phyloP scores from a whole-genome alignment of 2,329 filamentous ascomycete genomes.

The Sporothrix sp. region DNA sequence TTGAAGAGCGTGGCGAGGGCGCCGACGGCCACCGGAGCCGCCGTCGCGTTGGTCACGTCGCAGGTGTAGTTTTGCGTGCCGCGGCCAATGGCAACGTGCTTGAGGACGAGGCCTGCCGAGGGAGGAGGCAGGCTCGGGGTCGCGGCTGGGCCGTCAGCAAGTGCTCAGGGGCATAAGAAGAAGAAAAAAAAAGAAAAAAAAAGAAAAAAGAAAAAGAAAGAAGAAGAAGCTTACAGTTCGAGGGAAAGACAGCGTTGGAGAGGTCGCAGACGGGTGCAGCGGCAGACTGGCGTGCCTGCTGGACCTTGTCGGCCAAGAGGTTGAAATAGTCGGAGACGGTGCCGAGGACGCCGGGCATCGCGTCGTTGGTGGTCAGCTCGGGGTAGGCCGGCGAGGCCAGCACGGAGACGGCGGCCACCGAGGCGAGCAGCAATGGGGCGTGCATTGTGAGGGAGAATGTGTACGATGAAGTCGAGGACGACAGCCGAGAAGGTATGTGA shows the following conservation, averaged over 20 bases:
- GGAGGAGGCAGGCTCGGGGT: conserved; percentile 36
- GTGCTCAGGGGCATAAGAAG: too few relatives aligned
- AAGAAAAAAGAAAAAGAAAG: too few relatives aligned
- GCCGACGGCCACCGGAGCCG: conserved; percentile 55
- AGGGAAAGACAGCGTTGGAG: conserved; percentile 38
- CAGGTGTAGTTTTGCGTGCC: conserved; percentile 96
- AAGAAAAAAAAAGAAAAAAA: conserved; percentile 34
- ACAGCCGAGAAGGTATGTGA: background rate
- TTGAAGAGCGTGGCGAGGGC: conserved; percentile 83
- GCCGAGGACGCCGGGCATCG: conserved; percentile 32
- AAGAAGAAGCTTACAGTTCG: conserved; percentile 42
- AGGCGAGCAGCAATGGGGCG: conserved; percentile 34
- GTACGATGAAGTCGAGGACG: background rate
- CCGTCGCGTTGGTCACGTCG: conserved; percentile 47
- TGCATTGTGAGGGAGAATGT: conserved; percentile 34
- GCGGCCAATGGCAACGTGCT: conserved; percentile 75
- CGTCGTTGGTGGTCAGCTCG: conserved; percentile 31
- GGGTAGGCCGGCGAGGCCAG: conserved; percentile 39
- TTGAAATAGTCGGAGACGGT: conserved; percentile 53
- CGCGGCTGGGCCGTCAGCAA: conserved; percentile 12
- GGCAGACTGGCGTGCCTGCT: conserved; percentile 34
- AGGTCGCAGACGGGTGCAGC: conserved; percentile 43
- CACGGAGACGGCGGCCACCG: conserved; percentile 37
- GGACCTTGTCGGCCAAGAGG: conserved; percentile 45
- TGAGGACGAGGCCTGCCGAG: conserved; percentile 50